Evolutionary conservation across 257 asterid genomes (phyloP), one percentile per base, ranked within the genome.

Genomic region (Avicennia marina): DNA sequence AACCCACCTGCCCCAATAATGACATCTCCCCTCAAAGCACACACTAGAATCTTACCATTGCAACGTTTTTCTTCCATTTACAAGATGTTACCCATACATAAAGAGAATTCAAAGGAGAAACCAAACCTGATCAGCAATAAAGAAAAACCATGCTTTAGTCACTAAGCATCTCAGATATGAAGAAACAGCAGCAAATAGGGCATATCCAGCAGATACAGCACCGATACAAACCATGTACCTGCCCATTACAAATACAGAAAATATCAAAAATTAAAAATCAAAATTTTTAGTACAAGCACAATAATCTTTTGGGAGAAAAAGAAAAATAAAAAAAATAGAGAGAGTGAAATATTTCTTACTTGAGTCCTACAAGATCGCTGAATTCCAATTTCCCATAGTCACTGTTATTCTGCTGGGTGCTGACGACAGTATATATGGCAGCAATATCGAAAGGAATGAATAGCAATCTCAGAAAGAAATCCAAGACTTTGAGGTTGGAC

Each of bases 201-300:
- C 90, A 71, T 84, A 87, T 36, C 75, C 90, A 54, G 85, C 82
- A 46, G 85, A 81, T 5, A 80, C 25, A 2, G 70, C 96, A 61
- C 82, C 68, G 56, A 90, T 69, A 63, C 67, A 75, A 56, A 84
- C 94, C 94, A 85, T 73, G 71, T 87, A 90, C 80, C 98, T 90
- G 64, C 45, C 49, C 41, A 13, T 6, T 26, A 32, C 7, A 13
- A 7, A 2, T 0, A 48, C 6, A 18, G 10, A 24, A 2, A 34
- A 8, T 7, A 46, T 6, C 25, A 34, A 11, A 5, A 11, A 19
- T 46, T 22, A 22, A 20, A 11, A 43, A 11, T 26, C 8, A 29
- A 4, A 13, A 20, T n/a, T 2, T 15, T 32, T 2, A 64, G 3
- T 12, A 31, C 34, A n/a, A n/a, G n/a, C n/a, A n/a, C n/a, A n/a